Percentiles rank a stretch among this genome's conserved stretches.
Evolutionary conservation across 2,329 filamentous ascomycete genomes (phyloP).

Genomic region (Trichoderma hamatum): DNA sequence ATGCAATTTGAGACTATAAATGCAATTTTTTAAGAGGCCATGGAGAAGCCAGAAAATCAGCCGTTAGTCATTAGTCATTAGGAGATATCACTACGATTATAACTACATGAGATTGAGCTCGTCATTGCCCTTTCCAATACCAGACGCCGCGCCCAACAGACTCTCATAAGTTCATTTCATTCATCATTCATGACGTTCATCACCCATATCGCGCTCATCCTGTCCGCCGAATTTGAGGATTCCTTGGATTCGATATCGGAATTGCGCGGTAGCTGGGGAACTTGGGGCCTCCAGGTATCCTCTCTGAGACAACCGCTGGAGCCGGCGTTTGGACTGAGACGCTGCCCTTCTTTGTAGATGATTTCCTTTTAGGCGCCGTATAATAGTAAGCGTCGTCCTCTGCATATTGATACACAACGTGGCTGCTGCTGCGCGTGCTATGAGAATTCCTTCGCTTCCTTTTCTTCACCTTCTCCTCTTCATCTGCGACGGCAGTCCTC

Average conservation of each 20-base stretch:
- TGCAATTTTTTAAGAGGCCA: neutral
- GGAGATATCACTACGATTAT: neutral
- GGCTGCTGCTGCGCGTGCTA: slow-evolving; percentile 5
- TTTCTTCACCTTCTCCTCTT: slow-evolving; percentile 10
- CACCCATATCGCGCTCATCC: neutral
- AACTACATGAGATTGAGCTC: neutral
- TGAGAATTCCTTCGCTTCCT: neutral
- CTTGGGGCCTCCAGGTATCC: slow-evolving; percentile 40
- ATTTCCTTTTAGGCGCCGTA: neutral
- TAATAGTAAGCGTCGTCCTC: slow-evolving; percentile 17
- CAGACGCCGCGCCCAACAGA: neutral
- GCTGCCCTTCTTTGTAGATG: neutral
- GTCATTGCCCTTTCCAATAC: neutral
- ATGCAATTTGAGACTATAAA: neutral
- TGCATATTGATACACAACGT: slow-evolving; percentile 10
- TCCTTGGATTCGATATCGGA: slow-evolving; percentile 40
- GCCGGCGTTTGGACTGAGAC: slow-evolving; percentile 27
- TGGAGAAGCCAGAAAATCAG: neutral
- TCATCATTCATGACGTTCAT: neutral
- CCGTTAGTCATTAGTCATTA: slow-evolving; percentile 17
- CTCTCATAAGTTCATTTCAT: neutral
- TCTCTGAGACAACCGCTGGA: slow-evolving; percentile 32
- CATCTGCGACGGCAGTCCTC: slow-evolving; percentile 4
- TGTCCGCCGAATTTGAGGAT: slow-evolving; percentile 25
- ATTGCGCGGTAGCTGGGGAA: slow-evolving; percentile 41